Conservation (phyloP, 768 basidiomycete species). For the Boletellus emodensis region DNA sequence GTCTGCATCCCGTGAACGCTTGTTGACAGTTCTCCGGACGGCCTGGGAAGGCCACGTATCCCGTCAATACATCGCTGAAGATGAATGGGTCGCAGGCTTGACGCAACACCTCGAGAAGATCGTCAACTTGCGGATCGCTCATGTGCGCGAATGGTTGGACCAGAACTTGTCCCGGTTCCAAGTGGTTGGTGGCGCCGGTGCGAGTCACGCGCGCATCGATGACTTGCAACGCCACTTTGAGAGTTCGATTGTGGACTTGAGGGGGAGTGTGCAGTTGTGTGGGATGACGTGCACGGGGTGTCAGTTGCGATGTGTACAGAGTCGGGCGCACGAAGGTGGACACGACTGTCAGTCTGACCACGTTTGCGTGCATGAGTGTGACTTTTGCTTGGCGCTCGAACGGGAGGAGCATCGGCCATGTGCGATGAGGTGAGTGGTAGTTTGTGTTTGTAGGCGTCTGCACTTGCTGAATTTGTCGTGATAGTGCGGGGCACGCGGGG, state of each 20-base stretch:
- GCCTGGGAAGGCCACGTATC: constrained; percentile 16
- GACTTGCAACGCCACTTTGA: constrained; percentile 44
- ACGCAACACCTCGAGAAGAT: constrained; percentile 36
- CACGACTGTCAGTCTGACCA: constrained; percentile 55
- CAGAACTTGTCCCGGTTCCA: constrained; percentile 48
- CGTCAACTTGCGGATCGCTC: constrained; percentile 41
- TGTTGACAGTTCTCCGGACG: constrained; percentile 11
- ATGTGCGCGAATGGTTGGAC: constrained; percentile 50
- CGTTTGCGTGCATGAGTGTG: constrained; percentile 41
- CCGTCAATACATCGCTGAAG: constrained; percentile 20
- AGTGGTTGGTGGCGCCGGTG: background rate
- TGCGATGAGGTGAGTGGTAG: constrained; percentile 41
- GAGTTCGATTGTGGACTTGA: constrained; percentile 41
- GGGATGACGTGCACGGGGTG: constrained; percentile 45
- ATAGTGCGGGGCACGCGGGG: constrained; percentile 57
- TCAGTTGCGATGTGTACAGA: constrained; percentile 45
- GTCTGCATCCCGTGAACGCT: constrained; percentile 13
- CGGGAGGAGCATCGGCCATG: constrained; percentile 35
- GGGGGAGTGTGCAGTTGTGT: constrained; percentile 46
- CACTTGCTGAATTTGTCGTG: background rate
- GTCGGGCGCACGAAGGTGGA: constrained; percentile 39
- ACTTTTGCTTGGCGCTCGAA: constrained; percentile 33
- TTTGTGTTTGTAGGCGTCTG: too few species aligned
- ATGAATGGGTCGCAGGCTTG: constrained; percentile 40
- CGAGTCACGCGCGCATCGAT: constrained; percentile 40